A percentile compares a stretch with the other conserved stretches of the same genome.
Evolutionary conservation across 1,139 yeast genomes (phyloP).

Genomic region (Taphrina communis): DNA sequence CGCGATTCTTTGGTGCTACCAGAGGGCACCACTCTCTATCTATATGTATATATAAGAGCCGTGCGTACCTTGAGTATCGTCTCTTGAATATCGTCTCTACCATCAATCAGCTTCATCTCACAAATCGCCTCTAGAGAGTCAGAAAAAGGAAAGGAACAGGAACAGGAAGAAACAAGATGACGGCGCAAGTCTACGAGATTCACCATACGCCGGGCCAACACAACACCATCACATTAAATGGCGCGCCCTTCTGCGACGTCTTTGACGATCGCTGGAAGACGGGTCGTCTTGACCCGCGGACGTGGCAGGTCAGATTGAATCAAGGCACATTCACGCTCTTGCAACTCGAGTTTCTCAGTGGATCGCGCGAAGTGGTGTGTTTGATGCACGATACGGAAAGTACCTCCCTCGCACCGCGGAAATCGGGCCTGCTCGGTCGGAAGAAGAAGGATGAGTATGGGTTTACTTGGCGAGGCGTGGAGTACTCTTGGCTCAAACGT

Average conservation of each 20-base stretch:
- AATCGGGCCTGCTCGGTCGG: background rate
- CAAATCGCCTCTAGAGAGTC: too few relatives aligned
- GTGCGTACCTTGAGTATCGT: too few relatives aligned
- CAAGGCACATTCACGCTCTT: slow-evolving; percentile 4
- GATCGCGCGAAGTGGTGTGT: slow-evolving; percentile 2
- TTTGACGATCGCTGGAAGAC: slow-evolving; percentile 21
- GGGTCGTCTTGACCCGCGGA: slow-evolving; percentile 1
- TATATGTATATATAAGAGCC: too few relatives aligned
- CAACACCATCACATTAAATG: slow-evolving; percentile 13
- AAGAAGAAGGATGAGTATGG: background rate
- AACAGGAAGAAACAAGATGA: background rate
- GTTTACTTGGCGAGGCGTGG: background rate
- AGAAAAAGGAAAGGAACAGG: too few relatives aligned
- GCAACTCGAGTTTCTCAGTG: background rate
- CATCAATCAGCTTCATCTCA: too few relatives aligned
- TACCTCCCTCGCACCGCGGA: background rate
- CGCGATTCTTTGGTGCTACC: too few relatives aligned
- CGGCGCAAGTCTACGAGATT: background rate
- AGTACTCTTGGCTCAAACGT: background rate
- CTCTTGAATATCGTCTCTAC: too few relatives aligned
- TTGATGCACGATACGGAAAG: background rate
- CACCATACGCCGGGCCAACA: slow-evolving; percentile 3
- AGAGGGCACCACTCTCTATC: too few relatives aligned
- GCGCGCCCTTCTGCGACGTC: slow-evolving; percentile 5
- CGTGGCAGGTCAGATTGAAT: slow-evolving; percentile 16